A percentile compares a stretch with the other conserved stretches of the same genome.
Evolutionary conservation across 2,329 filamentous ascomycete genomes (phyloP).

Genomic region (Cladophialophora carrionii): DNA sequence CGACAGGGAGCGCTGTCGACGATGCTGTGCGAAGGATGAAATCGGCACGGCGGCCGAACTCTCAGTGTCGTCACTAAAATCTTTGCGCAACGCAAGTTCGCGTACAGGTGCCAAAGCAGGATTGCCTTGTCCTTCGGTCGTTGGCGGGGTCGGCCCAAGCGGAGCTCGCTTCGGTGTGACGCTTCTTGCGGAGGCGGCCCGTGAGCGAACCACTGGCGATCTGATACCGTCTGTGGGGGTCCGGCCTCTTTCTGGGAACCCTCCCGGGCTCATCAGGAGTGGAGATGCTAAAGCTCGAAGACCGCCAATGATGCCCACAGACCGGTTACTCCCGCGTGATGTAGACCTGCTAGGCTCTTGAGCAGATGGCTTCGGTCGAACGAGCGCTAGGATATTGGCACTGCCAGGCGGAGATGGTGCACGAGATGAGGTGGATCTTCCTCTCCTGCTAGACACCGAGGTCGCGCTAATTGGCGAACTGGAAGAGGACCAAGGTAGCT

Average conservation of each 20-base stretch:
- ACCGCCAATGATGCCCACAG: constrained; percentile 45
- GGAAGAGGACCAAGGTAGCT: constrained; percentile 30
- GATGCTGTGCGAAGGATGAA: constrained; percentile 46
- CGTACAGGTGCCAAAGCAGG: constrained; percentile 16
- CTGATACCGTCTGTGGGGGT: background rate
- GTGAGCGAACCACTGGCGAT: constrained; percentile 2
- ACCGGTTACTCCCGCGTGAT: constrained; percentile 42
- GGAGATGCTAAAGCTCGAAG: constrained; percentile 43
- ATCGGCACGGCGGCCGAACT: constrained; percentile 20
- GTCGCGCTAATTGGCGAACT: constrained; percentile 37
- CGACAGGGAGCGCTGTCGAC: constrained; percentile 42
- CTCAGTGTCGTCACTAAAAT: constrained; percentile 21
- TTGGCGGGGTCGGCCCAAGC: constrained; percentile 3
- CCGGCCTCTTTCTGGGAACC: constrained; percentile 19
- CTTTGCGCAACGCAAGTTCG: constrained; percentile 34
- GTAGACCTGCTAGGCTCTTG: constrained; percentile 41
- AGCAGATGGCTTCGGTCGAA: constrained; percentile 39
- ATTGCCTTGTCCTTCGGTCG: constrained; percentile 7
- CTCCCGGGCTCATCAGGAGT: constrained; percentile 27
- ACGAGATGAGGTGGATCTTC: constrained; percentile 36
- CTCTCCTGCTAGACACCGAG: constrained; percentile 20
- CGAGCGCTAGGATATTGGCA: constrained; percentile 34
- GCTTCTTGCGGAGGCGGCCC: constrained; percentile 17
- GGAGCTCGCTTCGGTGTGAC: constrained; percentile 21
- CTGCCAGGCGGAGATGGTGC: constrained; percentile 27